A percentile compares a stretch with the other conserved stretches of the same genome.
These are phyloP conservation scores for Aureobasidium leucospermi DNA, from an alignment of 2,329 filamentous ascomycete genomes.

Conservation along the genomic window DNA sequence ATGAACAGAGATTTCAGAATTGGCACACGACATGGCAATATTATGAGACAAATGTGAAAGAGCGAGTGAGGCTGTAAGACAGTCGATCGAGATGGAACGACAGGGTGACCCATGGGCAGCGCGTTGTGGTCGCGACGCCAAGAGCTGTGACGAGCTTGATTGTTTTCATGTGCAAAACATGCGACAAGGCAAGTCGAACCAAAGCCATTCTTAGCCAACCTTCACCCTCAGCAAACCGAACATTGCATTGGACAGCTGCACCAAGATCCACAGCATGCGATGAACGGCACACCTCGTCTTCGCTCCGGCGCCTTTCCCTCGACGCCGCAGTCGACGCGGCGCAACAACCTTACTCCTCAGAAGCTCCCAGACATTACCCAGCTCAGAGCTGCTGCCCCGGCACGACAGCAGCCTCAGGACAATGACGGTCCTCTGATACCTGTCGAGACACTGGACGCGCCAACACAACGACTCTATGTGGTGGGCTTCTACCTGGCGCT, in stretches of 20 bases:
- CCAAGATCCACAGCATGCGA: conserved; percentile 46
- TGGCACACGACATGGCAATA: not conserved
- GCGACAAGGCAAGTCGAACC: not conserved
- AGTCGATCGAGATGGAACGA: not conserved
- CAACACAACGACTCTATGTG: conserved; percentile 83
- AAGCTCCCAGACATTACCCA: conserved; percentile 28
- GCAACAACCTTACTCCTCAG: conserved; percentile 22
- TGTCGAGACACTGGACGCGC: conserved; percentile 73
- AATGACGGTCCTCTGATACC: conserved; percentile 63
- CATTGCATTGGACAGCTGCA: not conserved
- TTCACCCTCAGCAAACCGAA: not conserved
- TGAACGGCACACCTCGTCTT: conserved; percentile 77
- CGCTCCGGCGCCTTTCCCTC: conserved; percentile 68
- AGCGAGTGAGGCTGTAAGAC: not conserved
- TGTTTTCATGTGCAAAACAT: not conserved
- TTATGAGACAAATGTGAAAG: not conserved
- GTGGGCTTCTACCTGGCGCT: conserved; percentile 70
- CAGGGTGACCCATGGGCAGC: not conserved
- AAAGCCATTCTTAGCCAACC: not conserved
- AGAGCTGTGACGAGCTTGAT: conserved; percentile 7
- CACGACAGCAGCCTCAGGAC: not conserved
- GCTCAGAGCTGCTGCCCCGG: conserved; percentile 2
- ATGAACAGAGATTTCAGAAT: no score
- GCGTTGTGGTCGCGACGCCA: not conserved
- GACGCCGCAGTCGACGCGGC: conserved; percentile 49